Conservation (phyloP, 345 rosid species). For the Erucastrum elatum region DNA sequence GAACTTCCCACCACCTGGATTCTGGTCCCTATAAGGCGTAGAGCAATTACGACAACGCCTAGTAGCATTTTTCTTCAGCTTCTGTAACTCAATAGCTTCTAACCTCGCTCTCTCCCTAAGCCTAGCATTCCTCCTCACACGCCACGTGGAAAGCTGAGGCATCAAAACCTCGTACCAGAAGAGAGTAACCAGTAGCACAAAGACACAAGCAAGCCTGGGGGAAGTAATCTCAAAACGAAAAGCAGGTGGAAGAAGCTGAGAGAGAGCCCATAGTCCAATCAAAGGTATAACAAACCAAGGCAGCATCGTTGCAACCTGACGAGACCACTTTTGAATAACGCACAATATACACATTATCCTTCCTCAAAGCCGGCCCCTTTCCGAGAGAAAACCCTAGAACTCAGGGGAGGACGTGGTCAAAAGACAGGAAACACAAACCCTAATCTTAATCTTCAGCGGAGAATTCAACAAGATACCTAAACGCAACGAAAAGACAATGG, state of each 20-base stretch:
- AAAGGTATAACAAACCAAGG: slow-evolving; percentile 98
- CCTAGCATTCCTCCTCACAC: slow-evolving; percentile 69
- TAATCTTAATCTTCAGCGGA: slow-evolving; percentile 30
- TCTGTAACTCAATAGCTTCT: slow-evolving; percentile 90
- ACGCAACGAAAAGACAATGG: slow-evolving; percentile 1
- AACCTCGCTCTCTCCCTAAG: slow-evolving; percentile 81
- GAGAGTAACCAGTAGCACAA: slow-evolving; percentile 86
- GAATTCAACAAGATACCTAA: slow-evolving; percentile 34
- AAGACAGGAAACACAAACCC: slow-evolving; percentile 48
- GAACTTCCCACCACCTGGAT: slow-evolving; percentile 89
- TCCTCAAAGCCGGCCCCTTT: slow-evolving; percentile 13
- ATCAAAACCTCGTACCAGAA: slow-evolving; percentile 98
- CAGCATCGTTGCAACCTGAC: slow-evolving; percentile 92
- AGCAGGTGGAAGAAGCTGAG: slow-evolving; percentile 96
- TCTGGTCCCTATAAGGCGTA: slow-evolving; percentile 91
- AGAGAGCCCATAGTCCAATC: slow-evolving; percentile 94
- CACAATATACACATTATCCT: slow-evolving; percentile 99
- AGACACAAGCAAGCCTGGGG: slow-evolving; percentile 88
- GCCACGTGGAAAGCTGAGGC: slow-evolving; percentile 97
- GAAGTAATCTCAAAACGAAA: slow-evolving; percentile 94
- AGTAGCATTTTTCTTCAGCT: slow-evolving; percentile 88
- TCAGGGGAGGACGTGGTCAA: not conserved
- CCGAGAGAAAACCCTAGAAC: not conserved
- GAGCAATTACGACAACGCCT: slow-evolving; percentile 86
- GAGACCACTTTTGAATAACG: slow-evolving; percentile 1